phyloP scores from a whole-genome alignment of 306 rosid genomes.

The Psophocarpus tetragonolobus region DNA sequence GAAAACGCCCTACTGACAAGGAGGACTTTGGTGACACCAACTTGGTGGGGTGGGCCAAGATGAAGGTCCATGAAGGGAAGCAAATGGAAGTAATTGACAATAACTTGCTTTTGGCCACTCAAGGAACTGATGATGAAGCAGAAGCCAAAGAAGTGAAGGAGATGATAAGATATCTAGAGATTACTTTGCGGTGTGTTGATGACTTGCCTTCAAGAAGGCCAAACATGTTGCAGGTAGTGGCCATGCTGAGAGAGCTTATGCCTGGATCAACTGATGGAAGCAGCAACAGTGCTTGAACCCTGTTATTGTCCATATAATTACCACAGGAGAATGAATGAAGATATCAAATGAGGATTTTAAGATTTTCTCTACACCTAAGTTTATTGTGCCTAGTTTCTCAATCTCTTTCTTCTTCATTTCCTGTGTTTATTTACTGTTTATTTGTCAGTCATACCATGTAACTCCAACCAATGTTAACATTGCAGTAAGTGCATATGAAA shows the following conservation, averaged over 20 bases:
- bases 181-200: constrained; percentile 77
- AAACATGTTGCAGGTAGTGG: constrained; percentile 90
- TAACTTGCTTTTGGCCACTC: constrained; percentile 63
- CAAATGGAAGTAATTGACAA: constrained; percentile 88
- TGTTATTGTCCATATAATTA: constrained; percentile 39
- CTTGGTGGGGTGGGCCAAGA: constrained; percentile 94
- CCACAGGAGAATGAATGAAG: constrained; percentile 54
- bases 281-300: constrained; percentile 73
- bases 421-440: constrained; percentile 22
- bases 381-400: constrained; percentile 42
- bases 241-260: constrained; percentile 79
- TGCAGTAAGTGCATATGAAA: constrained; percentile 20
- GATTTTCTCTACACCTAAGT: constrained; percentile 44
- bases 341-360: constrained; percentile 44
- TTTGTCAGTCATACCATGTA: constrained; percentile 29
- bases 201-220: constrained; percentile 94
- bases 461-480: constrained; percentile 33
- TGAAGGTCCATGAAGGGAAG: constrained; percentile 85
- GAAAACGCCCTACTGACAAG: constrained; percentile 91
- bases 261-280: constrained; percentile 77
- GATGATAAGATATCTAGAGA: constrained; percentile 79
- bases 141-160: constrained; percentile 88
- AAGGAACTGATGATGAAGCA: constrained; percentile 75
- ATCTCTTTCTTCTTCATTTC: constrained; percentile 29
- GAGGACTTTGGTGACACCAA: constrained; percentile 96